Conservation (phyloP, 768 basidiomycete genomes). For the Paxillus involutus region DNA sequence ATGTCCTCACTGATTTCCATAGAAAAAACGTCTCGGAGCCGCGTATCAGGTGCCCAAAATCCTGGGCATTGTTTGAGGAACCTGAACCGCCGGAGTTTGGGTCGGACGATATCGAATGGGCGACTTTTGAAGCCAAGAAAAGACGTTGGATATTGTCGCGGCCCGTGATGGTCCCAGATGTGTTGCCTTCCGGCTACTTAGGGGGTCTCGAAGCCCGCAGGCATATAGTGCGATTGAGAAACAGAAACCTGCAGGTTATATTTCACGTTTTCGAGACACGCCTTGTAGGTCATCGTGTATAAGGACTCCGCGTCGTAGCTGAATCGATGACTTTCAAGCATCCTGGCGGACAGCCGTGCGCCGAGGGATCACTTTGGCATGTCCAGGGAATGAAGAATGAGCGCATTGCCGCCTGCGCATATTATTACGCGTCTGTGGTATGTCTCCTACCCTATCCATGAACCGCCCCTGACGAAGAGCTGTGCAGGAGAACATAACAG, state of each 20-base stretch:
- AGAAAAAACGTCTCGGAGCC: conserved; percentile 44
- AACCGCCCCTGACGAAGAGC: neutral
- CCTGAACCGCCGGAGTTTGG: conserved; percentile 49
- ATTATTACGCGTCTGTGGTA: conserved; percentile 42
- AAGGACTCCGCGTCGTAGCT: neutral
- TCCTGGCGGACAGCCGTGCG: conserved; percentile 33
- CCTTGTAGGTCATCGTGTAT: conserved; percentile 34
- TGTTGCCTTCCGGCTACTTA: conserved; percentile 41
- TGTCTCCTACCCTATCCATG: conserved; percentile 13
- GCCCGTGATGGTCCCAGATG: conserved; percentile 46
- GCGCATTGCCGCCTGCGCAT: conserved; percentile 46
- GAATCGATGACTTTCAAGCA: conserved; percentile 17
- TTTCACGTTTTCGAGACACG: conserved; percentile 39
- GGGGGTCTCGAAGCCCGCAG: conserved; percentile 47
- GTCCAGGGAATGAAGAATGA: conserved; percentile 56
- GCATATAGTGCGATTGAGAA: conserved; percentile 37
- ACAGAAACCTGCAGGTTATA: conserved; percentile 42
- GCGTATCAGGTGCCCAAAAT: conserved; percentile 42
- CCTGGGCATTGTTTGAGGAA: conserved; percentile 47
- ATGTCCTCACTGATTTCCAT: conserved; percentile 51
- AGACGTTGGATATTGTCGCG: conserved; percentile 42
- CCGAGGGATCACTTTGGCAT: conserved; percentile 41
- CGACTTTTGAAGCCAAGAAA: conserved; percentile 40
- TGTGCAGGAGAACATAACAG: conserved; percentile 44
- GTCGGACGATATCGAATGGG: conserved; percentile 50